Evolutionary conservation across 2,329 filamentous ascomycete species (phyloP), one percentile per base, ranked within the genome.

Genomic region (Calonectria hawksworthii): DNA sequence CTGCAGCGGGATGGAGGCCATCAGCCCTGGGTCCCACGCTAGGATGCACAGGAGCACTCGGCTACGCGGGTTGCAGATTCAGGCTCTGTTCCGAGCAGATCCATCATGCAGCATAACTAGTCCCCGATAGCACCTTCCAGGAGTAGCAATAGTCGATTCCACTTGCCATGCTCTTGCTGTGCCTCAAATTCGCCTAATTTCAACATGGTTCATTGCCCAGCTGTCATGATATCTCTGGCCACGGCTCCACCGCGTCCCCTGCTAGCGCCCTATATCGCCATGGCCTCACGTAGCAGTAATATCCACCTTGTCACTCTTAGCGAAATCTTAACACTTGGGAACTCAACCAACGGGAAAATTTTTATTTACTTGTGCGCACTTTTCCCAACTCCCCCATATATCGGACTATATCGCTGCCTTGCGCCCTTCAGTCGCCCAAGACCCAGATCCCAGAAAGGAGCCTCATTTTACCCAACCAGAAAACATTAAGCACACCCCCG

Each of bases 291-390:
- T 63, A 38, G 56, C 23, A 61, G 30, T 26, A 23, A 61, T 47
- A 61, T 34, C 56, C 56, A 61, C 56, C 34, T 23, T 21, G 34
- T 21, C 23, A 5, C 36, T 63, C 34, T 63, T 63, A 63, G 56
- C 56, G 56, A 63, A 63, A 63, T 63, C 56, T 63, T 63, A 63
- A 56, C 26, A 26, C 38, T 30, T 16, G 38, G 34, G 13, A 63
- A 41, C 34, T 41, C n/a, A 63, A 63, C 56, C 36, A 63, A 63
- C 34, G 56, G 38, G 56, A 63, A 63, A 63, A 41, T 41, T 63
- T 61, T 63, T 63, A 38, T 63, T 41, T 41, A 63, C 56, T 41
- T 38, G 32, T 63, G 56, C 56, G 56, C 56, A 41, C 30, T 63
- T 63, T 63, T 63, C 44, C 44, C 38, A 41, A 38, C 41, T 63